These are phyloP conservation scores for Blastocystis hominis DNA, from an alignment of 352 stramenopile species.

Conservation along the genomic window DNA sequence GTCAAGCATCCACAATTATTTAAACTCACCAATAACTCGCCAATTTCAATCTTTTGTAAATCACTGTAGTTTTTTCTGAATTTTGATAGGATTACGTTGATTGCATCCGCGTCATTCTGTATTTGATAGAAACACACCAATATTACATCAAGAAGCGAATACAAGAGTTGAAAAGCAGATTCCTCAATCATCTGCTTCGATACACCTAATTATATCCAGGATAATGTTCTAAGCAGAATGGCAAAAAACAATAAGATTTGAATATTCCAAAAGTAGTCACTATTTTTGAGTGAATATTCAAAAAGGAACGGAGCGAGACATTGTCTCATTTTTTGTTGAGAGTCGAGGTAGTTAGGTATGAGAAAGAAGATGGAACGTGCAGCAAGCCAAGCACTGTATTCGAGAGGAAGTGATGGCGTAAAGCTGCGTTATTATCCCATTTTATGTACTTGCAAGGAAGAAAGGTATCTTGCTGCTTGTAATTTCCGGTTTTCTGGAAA, in stretches of 20 bases:
- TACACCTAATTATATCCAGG: neutral
- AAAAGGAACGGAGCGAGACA: too few species aligned
- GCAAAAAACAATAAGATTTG: neutral
- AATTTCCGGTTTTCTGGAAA: neutral
- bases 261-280: neutral
- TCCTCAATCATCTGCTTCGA: neutral
- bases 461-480: neutral
- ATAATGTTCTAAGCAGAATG: too few species aligned
- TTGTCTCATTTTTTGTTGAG: neutral
- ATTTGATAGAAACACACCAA: neutral
- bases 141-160: neutral
- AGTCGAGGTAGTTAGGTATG: neutral
- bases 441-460: neutral
- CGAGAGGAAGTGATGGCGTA: neutral
- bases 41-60: neutral
- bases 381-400: neutral
- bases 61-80: neutral
- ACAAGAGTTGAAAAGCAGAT: neutral
- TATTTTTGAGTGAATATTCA: neutral
- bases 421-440: neutral
- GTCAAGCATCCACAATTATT: neutral
- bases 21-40: neutral
- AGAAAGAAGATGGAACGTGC: neutral
- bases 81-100: neutral
- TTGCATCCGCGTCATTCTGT: neutral